A percentile compares a stretch with the other conserved stretches of the same genome.
Conservation (phyloP, 164 flowering plant species). For the Nelumbo lutea region DNA sequence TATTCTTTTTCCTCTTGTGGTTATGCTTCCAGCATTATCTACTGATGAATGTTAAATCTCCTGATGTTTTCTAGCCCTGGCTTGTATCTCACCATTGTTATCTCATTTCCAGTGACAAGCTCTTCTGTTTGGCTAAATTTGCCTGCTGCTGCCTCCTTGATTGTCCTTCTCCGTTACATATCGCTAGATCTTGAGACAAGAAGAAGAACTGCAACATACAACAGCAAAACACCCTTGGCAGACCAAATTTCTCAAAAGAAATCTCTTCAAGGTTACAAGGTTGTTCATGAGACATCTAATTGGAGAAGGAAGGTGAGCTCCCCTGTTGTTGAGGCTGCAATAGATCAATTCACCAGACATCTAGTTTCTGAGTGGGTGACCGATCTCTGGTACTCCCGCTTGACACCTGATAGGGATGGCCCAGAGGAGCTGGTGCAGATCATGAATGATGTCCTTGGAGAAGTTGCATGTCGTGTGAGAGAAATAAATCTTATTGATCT, state of each 20-base stretch:
- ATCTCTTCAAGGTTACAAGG: slow-evolving; percentile 34
- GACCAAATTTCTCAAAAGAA: slow-evolving; percentile 30
- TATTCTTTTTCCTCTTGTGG: too few relatives aligned
- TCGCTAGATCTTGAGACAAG: slow-evolving; percentile 75
- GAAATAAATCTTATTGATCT: slow-evolving; percentile 88
- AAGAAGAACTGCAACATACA: slow-evolving; percentile 64
- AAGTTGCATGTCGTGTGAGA: slow-evolving; percentile 74
- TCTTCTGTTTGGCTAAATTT: slow-evolving; percentile 89
- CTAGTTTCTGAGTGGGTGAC: slow-evolving; percentile 90
- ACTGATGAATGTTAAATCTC: too few relatives aligned
- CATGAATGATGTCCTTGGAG: slow-evolving; percentile 79
- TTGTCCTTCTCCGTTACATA: slow-evolving; percentile 71
- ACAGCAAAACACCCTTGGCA: slow-evolving; percentile 32
- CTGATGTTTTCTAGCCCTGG: not conserved
- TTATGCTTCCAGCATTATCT: too few relatives aligned
- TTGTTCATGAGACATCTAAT: slow-evolving; percentile 30
- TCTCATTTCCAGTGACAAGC: slow-evolving; percentile 74
- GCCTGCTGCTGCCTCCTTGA: slow-evolving; percentile 60
- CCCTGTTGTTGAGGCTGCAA: slow-evolving; percentile 89
- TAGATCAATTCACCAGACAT: slow-evolving; percentile 85
- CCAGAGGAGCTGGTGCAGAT: slow-evolving; percentile 90
- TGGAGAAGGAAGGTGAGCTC: slow-evolving; percentile 92
- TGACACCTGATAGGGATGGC: slow-evolving; percentile 88
- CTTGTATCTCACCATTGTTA: slow-evolving; percentile 6
- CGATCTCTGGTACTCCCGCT: slow-evolving; percentile 89